A percentile compares a stretch with the other conserved stretches of the same genome.
Conservation (phyloP, 2,329 filamentous ascomycete genomes). For the Alternaria brassicicola region DNA sequence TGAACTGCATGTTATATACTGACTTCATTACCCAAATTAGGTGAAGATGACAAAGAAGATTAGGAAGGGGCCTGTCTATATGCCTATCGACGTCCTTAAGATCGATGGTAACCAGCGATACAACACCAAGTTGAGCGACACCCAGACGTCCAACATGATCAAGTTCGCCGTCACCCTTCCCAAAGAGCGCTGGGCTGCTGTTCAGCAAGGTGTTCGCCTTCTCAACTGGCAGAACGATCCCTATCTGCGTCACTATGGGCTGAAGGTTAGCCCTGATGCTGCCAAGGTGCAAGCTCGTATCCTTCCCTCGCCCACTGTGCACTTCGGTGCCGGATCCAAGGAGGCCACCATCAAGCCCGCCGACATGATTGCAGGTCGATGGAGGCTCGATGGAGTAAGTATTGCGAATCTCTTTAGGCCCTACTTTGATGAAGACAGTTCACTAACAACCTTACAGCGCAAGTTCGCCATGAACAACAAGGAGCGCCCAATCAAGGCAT, state of each 20-base stretch:
- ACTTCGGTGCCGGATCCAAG: constrained; percentile 59
- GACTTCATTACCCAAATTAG: not conserved
- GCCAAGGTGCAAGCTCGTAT: constrained; percentile 70
- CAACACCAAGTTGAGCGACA: constrained; percentile 63
- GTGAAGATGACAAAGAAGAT: constrained; percentile 59
- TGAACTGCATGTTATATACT: not conserved
- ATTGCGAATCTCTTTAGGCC: not conserved
- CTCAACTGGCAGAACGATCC: constrained; percentile 73
- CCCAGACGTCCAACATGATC: constrained; percentile 84
- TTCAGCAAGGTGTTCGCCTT: constrained; percentile 69
- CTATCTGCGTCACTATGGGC: constrained; percentile 73
- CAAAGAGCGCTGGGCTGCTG: constrained; percentile 67
- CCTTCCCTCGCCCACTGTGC: constrained; percentile 71
- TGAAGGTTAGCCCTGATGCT: constrained; percentile 70
- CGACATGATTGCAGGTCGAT: constrained; percentile 70
- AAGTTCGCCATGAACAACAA: constrained; percentile 73
- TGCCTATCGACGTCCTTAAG: constrained; percentile 63
- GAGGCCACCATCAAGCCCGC: constrained; percentile 29
- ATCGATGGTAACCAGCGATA: constrained; percentile 64
- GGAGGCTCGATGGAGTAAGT: constrained; percentile 70
- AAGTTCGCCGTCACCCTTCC: constrained; percentile 87
- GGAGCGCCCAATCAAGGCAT: constrained; percentile 65
- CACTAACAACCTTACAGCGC: constrained; percentile 55
- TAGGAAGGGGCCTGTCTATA: constrained; percentile 50
- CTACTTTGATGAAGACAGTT: not conserved